Evolutionary conservation across 2,329 filamentous ascomycete genomes (phyloP).

Genomic region (Esteya vermicola): DNA sequence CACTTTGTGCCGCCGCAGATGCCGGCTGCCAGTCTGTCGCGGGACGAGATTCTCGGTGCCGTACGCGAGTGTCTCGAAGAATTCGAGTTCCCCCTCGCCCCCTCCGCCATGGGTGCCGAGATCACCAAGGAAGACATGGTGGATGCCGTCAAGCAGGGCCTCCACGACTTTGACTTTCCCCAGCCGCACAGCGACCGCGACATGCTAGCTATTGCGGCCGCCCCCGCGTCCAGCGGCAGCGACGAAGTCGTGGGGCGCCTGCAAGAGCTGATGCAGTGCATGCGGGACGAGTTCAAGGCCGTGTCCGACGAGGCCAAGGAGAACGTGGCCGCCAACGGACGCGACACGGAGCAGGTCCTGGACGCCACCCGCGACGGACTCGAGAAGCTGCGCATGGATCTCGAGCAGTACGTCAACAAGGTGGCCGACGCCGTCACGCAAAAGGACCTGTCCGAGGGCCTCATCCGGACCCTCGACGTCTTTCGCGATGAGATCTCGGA

Average conservation of each 20-base stretch:
- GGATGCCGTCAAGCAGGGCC: conserved; percentile 47
- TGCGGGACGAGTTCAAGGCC: conserved; percentile 44
- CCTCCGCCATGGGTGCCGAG: conserved; percentile 37
- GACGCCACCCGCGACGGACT: conserved; percentile 80
- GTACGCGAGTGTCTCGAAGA: conserved; percentile 79
- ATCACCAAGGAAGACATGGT: conserved; percentile 49
- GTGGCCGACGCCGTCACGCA: conserved; percentile 55
- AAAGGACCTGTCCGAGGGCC: conserved; percentile 61
- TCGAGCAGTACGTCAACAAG: conserved; percentile 68
- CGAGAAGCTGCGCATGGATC: conserved; percentile 63
- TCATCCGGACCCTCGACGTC: conserved; percentile 50
- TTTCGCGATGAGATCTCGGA: conserved; percentile 54
- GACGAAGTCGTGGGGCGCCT: conserved; percentile 40
- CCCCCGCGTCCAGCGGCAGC: conserved; percentile 14
- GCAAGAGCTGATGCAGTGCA: conserved; percentile 49
- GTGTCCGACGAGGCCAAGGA: conserved; percentile 56
- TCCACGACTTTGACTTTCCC: conserved; percentile 34
- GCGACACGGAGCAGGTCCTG: conserved; percentile 76
- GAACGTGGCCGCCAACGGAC: conserved; percentile 63
- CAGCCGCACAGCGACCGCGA: conserved; percentile 8
- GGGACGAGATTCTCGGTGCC: conserved; percentile 70
- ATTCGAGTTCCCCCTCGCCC: conserved; percentile 58
- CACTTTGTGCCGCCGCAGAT: conserved; percentile 64
- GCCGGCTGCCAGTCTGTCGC: conserved; percentile 49
- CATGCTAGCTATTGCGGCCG: conserved; percentile 13